Conservation (phyloP, 2,329 filamentous ascomycete species). For the Claviceps fusiformis region DNA sequence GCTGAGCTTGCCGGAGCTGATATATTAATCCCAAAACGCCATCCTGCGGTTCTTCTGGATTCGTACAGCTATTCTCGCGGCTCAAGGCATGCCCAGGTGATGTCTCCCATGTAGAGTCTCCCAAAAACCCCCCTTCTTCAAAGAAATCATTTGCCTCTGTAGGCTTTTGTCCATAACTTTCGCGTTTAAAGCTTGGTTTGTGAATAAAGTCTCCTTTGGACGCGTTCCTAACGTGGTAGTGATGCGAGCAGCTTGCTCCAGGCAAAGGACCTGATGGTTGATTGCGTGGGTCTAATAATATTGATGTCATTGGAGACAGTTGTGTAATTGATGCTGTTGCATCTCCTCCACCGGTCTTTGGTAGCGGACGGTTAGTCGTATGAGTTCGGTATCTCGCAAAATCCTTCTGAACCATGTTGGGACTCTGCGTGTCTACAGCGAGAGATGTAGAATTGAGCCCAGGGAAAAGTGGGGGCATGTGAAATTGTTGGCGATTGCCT, state of each 20-base stretch:
- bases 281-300: constrained; percentile 63
- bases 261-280: constrained; percentile 44
- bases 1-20: constrained; percentile 44
- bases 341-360: neutral
- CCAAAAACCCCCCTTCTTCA: constrained; percentile 36
- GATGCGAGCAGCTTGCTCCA: constrained; percentile 31
- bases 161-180: constrained; percentile 20
- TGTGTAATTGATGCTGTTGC: constrained; percentile 29
- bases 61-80: constrained; percentile 36
- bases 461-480: constrained; percentile 64
- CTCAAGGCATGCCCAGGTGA: constrained; percentile 37
- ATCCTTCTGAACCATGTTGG: constrained; percentile 30
- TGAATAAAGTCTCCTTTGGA: constrained; percentile 36
- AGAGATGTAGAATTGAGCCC: constrained; percentile 51
- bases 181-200: constrained; percentile 41
- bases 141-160: constrained; percentile 39
- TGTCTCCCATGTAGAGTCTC: constrained; percentile 47
- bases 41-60: constrained; percentile 32
- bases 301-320: constrained; percentile 56
- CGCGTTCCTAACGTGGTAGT: constrained; percentile 29
- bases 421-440: constrained; percentile 41
- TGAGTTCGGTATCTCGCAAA: constrained; percentile 26
- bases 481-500: constrained; percentile 42
- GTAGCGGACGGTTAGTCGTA: neutral
- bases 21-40: constrained; percentile 46